phyloP scores from a whole-genome alignment of 129 eudicot genomes.

The Lonicera japonica region DNA sequence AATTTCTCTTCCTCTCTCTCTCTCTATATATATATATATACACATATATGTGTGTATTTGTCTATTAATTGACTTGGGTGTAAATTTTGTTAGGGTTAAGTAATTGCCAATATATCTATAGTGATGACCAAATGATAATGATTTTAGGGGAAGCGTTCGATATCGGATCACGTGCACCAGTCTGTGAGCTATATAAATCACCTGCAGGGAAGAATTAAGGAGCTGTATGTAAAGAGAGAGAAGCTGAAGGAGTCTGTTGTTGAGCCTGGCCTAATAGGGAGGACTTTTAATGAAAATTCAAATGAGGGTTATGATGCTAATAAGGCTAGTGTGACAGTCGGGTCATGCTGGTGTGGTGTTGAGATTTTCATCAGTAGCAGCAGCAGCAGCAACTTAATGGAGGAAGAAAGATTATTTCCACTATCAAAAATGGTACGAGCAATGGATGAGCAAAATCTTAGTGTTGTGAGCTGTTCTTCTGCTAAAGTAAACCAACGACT shows the following conservation, averaged over 20 bases:
- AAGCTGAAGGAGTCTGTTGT: constrained; percentile 8
- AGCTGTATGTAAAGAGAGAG: constrained; percentile 20
- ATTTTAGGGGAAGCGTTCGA: constrained; percentile 46
- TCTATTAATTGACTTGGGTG: too few relatives aligned
- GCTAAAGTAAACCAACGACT: constrained; percentile 27
- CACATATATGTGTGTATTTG: background rate
- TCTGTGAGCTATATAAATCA: constrained; percentile 29
- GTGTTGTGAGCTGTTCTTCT: constrained; percentile 22
- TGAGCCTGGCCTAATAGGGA: too few relatives aligned
- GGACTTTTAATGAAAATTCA: too few relatives aligned
- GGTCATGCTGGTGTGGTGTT: constrained; percentile 8
- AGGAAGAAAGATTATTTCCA: constrained; percentile 3
- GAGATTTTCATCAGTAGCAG: constrained; percentile 29
- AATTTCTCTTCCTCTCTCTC: too few relatives aligned
- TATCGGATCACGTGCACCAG: constrained; percentile 39
- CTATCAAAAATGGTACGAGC: constrained; percentile 20
- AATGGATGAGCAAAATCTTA: constrained; percentile 15
- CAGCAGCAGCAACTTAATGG: background rate
- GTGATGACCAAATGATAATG: too few relatives aligned
- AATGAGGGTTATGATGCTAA: too few relatives aligned
- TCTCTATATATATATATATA: background rate
- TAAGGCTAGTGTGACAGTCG: background rate
- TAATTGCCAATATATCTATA: too few relatives aligned
- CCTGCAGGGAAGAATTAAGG: constrained; percentile 23
- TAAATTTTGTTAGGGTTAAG: too few relatives aligned